Evolutionary conservation across 2,329 filamentous ascomycete species (phyloP).

Genomic region (Sphaerostilbella broomeana): DNA sequence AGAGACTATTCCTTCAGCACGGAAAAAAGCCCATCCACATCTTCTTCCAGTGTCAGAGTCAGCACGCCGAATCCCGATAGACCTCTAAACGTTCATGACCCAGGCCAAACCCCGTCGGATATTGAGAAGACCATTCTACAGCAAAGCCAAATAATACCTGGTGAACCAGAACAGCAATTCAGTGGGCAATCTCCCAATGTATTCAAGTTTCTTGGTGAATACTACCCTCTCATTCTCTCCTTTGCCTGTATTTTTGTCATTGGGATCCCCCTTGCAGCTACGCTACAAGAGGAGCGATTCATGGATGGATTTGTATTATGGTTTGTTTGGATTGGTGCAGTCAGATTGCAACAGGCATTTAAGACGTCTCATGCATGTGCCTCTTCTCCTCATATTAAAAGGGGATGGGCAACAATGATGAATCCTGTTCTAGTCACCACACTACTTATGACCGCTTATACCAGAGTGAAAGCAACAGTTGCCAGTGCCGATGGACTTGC

Average conservation of each 20-base stretch:
- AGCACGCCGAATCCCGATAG: too few species aligned
- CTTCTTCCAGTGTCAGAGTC: neutral
- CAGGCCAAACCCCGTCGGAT: too few species aligned
- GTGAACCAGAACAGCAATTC: too few species aligned
- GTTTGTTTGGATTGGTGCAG: constrained; percentile 41
- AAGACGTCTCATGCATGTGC: constrained; percentile 18
- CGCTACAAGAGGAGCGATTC: constrained; percentile 27
- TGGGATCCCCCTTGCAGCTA: constrained; percentile 36
- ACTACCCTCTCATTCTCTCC: constrained; percentile 24
- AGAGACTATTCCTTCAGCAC: constrained; percentile 4
- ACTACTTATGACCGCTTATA: constrained; percentile 38
- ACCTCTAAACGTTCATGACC: too few species aligned
- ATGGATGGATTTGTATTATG: constrained; percentile 43
- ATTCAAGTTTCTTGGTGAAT: constrained; percentile 9
- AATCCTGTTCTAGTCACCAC: constrained; percentile 45
- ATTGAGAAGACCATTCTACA: too few species aligned
- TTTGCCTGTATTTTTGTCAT: constrained; percentile 29
- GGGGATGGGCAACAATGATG: constrained; percentile 33
- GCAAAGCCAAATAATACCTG: too few species aligned
- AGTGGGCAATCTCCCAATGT: too few species aligned
- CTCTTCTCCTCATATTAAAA: constrained; percentile 18
- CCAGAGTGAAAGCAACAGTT: constrained; percentile 31
- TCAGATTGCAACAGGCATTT: constrained; percentile 32
- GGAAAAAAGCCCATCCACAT: neutral
- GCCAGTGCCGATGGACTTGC: constrained; percentile 25